A percentile compares a stretch with the other conserved stretches of the same genome.
Conservation (phyloP, 768 basidiomycete genomes). For the Pulveroboletus frians region DNA sequence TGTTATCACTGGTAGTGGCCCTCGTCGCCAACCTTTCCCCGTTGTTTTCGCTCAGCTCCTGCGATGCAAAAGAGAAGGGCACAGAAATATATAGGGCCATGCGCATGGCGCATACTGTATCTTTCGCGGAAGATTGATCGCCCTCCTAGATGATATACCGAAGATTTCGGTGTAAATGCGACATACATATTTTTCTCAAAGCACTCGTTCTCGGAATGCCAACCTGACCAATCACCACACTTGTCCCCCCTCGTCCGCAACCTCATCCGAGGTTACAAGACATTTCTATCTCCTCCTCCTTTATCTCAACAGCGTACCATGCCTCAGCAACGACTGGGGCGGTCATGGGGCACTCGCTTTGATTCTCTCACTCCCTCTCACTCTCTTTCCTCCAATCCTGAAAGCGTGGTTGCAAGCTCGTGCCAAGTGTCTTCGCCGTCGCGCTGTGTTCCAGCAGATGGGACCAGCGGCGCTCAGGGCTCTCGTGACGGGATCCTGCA, state of each 20-base stretch:
- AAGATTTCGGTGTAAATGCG: constrained; percentile 11
- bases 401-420: constrained; percentile 7
- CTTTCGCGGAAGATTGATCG: constrained; percentile 29
- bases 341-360: constrained; percentile 70
- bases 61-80: constrained; percentile 26
- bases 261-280: constrained; percentile 5
- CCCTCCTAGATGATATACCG: constrained; percentile 12
- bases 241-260: constrained; percentile 5
- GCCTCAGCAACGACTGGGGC: constrained; percentile 41
- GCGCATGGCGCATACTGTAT: constrained; percentile 7
- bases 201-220: constrained; percentile 15
- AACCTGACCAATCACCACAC: constrained; percentile 16
- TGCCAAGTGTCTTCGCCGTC: constrained; percentile 15
- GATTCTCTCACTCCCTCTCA: constrained; percentile 55
- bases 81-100: constrained; percentile 23
- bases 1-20: constrained; percentile 8
- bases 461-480: constrained; percentile 34
- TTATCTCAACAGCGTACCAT: constrained; percentile 30
- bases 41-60: constrained; percentile 21
- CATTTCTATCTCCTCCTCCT: constrained; percentile 17
- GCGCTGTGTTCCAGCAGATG: constrained; percentile 13
- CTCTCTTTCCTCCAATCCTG: constrained; percentile 37
- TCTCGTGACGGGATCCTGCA: constrained; percentile 49
- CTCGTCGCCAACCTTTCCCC: constrained; percentile 17
- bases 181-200: constrained; percentile 13